These are phyloP conservation scores for Amphibolis antarctica DNA, from an alignment of 106 monocot species.

Conservation along the genomic window DNA sequence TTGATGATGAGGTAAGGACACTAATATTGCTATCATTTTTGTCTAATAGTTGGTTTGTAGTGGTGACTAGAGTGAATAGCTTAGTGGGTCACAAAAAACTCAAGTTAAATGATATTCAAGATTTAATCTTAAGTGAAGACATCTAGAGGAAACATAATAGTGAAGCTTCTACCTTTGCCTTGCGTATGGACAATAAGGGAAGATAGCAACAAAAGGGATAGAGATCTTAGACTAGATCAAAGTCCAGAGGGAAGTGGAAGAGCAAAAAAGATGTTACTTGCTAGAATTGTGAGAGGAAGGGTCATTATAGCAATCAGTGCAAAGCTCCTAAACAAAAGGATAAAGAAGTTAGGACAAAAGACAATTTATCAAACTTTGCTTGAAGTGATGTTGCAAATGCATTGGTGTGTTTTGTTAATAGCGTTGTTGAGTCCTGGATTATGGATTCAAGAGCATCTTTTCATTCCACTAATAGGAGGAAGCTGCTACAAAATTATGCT, in stretches of 20 bases:
- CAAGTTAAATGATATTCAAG: too few relatives aligned
- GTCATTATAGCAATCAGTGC: neutral
- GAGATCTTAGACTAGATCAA: neutral
- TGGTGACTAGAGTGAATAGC: too few relatives aligned
- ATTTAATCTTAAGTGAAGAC: constrained; percentile 7
- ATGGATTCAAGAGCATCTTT: constrained; percentile 5
- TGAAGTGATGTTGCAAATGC: neutral
- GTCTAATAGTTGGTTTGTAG: too few relatives aligned
- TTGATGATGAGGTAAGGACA: too few relatives aligned
- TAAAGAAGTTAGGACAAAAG: too few relatives aligned
- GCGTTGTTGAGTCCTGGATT: neutral
- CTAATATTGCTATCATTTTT: too few relatives aligned
- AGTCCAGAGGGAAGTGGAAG: neutral
- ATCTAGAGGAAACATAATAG: constrained; percentile 1
- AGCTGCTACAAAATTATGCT: too few relatives aligned
- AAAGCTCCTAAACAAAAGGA: neutral
- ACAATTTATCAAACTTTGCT: neutral
- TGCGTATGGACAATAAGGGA: neutral
- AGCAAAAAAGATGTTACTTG: neutral
- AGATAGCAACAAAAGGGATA: neutral
- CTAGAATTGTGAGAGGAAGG: neutral
- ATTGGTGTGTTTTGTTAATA: neutral
- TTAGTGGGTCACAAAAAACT: too few relatives aligned
- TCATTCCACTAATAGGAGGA: too few relatives aligned
- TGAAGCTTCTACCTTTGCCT: neutral